Evolutionary conservation across 257 asterid genomes (phyloP).

Genomic region (Linaria vulgaris): DNA sequence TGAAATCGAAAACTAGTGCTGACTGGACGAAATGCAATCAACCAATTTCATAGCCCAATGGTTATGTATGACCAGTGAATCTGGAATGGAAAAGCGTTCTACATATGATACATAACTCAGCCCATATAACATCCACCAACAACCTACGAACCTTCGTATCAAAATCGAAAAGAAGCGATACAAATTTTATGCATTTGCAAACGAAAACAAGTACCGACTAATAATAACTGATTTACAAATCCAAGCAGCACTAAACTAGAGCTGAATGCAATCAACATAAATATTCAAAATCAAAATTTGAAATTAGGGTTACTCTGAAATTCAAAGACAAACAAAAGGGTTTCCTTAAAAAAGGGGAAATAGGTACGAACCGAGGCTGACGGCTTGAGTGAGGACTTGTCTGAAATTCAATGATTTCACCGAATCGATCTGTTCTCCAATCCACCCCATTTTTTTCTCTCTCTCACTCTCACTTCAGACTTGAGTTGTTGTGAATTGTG

Average conservation of each 20-base stretch:
- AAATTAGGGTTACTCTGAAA: too few species aligned
- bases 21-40: too few species aligned
- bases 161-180: too few species aligned
- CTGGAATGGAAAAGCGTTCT: too few species aligned
- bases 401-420: constrained; percentile 78
- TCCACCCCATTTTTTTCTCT: constrained; percentile 72
- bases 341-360: background rate
- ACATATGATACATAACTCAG: too few species aligned
- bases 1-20: too few species aligned
- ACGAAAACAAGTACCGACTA: background rate
- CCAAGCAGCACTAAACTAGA: background rate
- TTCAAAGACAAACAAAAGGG: background rate
- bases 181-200: too few species aligned
- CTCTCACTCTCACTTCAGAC: constrained; percentile 1
- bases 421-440: constrained; percentile 92
- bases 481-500: constrained; percentile 18
- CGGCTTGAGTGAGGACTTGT: constrained; percentile 77
- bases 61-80: too few species aligned
- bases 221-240: background rate
- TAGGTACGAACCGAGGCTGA: constrained; percentile 71
- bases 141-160: too few species aligned
- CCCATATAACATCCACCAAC: too few species aligned
- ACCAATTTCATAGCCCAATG: too few species aligned
- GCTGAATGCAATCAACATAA: background rate
- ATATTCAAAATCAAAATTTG: background rate